Evolutionary conservation across 2,329 filamentous ascomycete species (phyloP), one percentile per base, ranked within the genome.

Genomic region (Aureobasidium sp.): DNA sequence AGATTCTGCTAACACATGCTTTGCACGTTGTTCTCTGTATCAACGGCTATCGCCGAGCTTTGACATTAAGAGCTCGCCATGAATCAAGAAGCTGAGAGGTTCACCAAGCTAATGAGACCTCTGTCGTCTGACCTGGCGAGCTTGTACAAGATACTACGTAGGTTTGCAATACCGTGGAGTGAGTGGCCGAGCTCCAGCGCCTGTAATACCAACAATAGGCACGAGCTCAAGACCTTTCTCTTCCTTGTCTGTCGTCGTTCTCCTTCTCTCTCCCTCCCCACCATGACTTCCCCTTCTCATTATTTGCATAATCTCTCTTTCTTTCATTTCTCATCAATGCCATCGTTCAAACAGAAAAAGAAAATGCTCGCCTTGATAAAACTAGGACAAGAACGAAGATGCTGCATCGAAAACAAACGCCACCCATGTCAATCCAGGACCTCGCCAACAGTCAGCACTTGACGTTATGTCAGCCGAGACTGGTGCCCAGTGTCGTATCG

Each of bases 371-470:
- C 42, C 55, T 37, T 34, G 27, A 39, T 11, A 39, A 58, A 57
- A 25, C 39, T 39, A 57, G 17, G n/a, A 58, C 31, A 47, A 62
- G 59, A 58, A 52, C 51, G 44, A 41, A 58, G n/a, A 62, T 58
- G 53, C 53, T 31, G 47, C 42, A 44, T 41, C 39, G 45, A 55
- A 36, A 39, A 56, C 29, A 57, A 31, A 63, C 67, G 69, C 67
- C 69, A 68, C 70, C 70, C 69, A 69, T 73, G 71, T 73, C 70
- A 73, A 69, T 73, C 71, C 72, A 73, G 68, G 68, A 67, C 69
- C 68, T 71, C 67, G 63, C 55, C 52, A 48, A 60, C 45, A 55
- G 68, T 72, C 72, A 74, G 71, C 72, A 70, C 71, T 73, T 73
- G 71, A 71, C 64, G 55, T 63, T 66, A 62, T 64, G 58, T 56